Evolutionary conservation across 768 basidiomycete species (phyloP), one percentile per base, ranked within the genome.

Genomic region (Xerocomus brunneocitrinus): DNA sequence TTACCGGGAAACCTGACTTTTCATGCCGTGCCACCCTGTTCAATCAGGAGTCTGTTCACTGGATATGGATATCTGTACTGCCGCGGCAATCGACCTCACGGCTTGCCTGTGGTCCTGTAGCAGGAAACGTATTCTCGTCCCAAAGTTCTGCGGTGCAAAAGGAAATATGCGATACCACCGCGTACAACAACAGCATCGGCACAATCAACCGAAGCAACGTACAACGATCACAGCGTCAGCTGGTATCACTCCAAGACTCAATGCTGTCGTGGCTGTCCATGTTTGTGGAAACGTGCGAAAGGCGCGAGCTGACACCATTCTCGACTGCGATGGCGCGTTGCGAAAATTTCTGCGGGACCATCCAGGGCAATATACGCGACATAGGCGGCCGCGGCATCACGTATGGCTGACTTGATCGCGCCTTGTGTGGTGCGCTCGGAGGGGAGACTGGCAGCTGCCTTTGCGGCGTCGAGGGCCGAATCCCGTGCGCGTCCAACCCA

Each of bases 181-280:
- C 16, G 22, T 34, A 56, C 67, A 67, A 36, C 65, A 64, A 54
- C 36, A 49, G 22, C 46, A 44, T 42, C 14, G 1, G 19, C 8
- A 34, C 14, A 14, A 28, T 43, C 36, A 46, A 48, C 41, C 27
- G 49, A 46, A 59, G 56, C 50, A 58, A 53, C n/a, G 7, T 9
- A 14, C 31, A 34, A 22, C 39, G 10, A 5, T 30, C 42, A 22
- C 3, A 4, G 13, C 31, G 44, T 28, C 52, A 54, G 19, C 48
- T 22, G 34, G 13, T 22, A 43, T 61, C 59, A n/a, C 60, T 50
- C 74, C 74, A 75, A 32, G 70, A 74, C 51, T 74, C 71, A 31
- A 74, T 75, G 34, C 58, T 73, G 54, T 73, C 71, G 31, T 61
- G 61, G 50, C 62, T 67, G 43, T 53, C 40, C 52, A 47, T 8